Base-by-base conservation (phyloP, 1,284 basidiomycete genomes). In the Melampsora abietis-canadensis region DNA sequence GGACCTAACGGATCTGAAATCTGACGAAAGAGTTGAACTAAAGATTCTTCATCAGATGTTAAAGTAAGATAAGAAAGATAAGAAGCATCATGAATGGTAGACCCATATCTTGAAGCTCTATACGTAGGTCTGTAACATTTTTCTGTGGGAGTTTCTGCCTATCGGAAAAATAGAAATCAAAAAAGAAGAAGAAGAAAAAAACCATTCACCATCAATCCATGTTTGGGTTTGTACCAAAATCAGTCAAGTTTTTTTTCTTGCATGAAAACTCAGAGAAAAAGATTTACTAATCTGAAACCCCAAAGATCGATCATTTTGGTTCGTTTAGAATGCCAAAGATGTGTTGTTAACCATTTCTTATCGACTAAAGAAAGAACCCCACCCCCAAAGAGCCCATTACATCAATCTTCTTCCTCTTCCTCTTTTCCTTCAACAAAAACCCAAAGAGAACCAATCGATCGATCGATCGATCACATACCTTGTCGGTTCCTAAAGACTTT, bases 271-370 rank as follows among this genome's bases (percentile, higher is more conserved):
- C 3, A 14, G 14, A 61, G 69, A 24, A 19, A 17, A 19, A 77
- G 6, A 78, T 86, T 19, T 47, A 91, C 92, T 64, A 97, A 84
- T 78, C 91, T 85, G 81, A 92, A 92, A 0, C 91, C 92, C 92
- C 93, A 96, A 81, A 91, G 85, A 77, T 88, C 88, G 77, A 88
- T 86, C 94, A 96, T 95, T 77, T 90, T 88, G 87, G 94, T 94
- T 1, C 93, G 87, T 82, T 95, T 96, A 0, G 93, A 90, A 79
- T 96, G 94, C 90, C 92, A 96, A 30, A 95, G 82, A 81, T 96
- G 94, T 4, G 92, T 94, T 80, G 93, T 92, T 0, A 97, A 86
- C 94, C 94, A 96, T 10, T 85, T 84, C 81, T 95, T 95, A 77
- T 91, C 85, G 31, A 84, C 92, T 92, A 76, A 30, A 31, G n/a